Base-by-base conservation (phyloP, 441 rosid species). In the Hura crepitans region DNA sequence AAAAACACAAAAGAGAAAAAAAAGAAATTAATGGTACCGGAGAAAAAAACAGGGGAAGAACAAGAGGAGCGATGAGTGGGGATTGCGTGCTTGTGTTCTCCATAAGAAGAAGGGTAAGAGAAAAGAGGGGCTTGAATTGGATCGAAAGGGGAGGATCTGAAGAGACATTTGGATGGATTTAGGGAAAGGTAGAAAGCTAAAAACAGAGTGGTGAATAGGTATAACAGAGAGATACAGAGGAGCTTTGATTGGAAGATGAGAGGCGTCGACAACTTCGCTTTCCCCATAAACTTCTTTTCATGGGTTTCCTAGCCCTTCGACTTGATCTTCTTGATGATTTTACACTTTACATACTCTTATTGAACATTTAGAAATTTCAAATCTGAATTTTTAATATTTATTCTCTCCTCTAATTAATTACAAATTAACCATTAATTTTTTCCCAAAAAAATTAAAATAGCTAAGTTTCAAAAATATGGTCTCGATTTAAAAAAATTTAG, bases 131-230 rank as follows among this genome's bases (percentile, higher is more conserved):
- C 25, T 50, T 81, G 94, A 37, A 91, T 77, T 6, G 95, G 97
- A 66, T 91, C 91, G 58, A 80, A 91, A 23, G 96, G 96, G 10
- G 96, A 93, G n/a, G 88, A 88, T 50, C 87, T 76, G 84, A 91
- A 85, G 76, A 93, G 81, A 73, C 97, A 93, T 72, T 77, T 75
- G 69, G 86, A 73, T 10, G 87, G 81, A 51, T 88, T 75, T n/a
- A 88, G 69, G 20, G 84, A 69, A 8, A 81, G 70, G 80, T 87
- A 83, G 71, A 91, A 63, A 55, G 86, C 85, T 2, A 89, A 62
- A 72, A 77, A 82, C 35, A 89, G 72, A 27, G 89, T 69, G 51
- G 85, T 74, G 82, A 85, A 74, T 53, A 93, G 85, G 76, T 89
- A 91, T 3, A 87, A 12, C 28, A 89, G 79, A 47, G 97, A 89